phyloP scores from a whole-genome alignment of 345 rosid species.

The Eucalyptus victrix region DNA sequence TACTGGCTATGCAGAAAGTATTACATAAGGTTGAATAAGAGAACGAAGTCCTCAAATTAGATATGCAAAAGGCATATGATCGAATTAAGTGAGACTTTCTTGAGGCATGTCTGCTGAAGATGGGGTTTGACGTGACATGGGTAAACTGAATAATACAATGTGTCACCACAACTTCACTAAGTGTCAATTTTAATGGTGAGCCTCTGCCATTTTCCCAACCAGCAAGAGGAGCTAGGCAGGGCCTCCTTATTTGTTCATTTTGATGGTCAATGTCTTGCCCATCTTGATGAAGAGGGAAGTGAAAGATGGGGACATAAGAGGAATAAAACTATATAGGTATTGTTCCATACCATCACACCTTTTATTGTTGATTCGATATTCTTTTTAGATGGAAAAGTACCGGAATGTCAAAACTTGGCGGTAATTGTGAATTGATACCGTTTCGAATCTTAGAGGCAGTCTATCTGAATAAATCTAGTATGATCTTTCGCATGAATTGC shows the following conservation, averaged over 20 bases:
- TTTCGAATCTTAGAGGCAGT: accelerated
- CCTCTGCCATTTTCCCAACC: neutral
- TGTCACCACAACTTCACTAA: neutral
- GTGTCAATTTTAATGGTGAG: neutral
- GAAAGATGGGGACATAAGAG: neutral
- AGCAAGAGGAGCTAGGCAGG: neutral
- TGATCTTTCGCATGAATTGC: neutral
- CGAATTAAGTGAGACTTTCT: neutral
- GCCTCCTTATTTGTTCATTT: neutral
- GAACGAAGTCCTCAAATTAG: neutral
- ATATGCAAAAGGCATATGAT: neutral
- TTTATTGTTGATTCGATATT: neutral
- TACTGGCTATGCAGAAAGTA: neutral
- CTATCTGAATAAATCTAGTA: neutral
- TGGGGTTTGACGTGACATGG: neutral
- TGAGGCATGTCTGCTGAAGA: neutral
- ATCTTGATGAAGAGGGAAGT: neutral
- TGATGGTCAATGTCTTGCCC: neutral
- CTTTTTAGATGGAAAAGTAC: neutral
- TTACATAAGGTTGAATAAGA: neutral
- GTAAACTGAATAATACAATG: neutral
- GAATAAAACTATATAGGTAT: neutral
- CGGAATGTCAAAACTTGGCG: accelerated
- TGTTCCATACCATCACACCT: neutral
- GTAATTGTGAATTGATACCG: neutral